phyloP scores from a whole-genome alignment of 164 flowering plant genomes.

The Cinnamomum micranthum region DNA sequence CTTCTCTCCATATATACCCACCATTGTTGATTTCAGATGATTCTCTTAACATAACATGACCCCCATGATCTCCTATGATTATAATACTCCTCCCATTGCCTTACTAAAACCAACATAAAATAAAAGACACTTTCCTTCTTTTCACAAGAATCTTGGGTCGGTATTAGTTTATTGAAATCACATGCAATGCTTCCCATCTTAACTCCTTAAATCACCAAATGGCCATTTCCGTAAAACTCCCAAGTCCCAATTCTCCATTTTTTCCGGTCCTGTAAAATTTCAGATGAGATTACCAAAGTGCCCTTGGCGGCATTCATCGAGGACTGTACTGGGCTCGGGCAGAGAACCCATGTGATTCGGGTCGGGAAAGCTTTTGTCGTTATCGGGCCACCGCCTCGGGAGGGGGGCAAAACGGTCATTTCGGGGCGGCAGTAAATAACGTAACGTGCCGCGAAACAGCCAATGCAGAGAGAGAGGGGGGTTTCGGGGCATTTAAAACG shows the following conservation, averaged over 20 bases:
- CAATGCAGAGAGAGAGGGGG: no score
- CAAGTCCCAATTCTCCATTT: neutral
- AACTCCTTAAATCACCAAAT: neutral
- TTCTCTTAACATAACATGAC: neutral
- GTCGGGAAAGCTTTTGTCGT: neutral
- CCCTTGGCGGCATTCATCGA: neutral
- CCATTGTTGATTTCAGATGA: neutral
- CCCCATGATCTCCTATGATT: neutral
- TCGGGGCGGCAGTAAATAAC: neutral
- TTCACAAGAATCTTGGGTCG: conserved; percentile 4
- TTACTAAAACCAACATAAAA: neutral
- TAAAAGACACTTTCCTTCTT: neutral
- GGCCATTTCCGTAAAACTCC: neutral
- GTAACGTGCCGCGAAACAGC: neutral
- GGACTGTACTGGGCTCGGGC: neutral
- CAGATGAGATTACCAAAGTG: neutral
- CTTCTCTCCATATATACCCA: neutral
- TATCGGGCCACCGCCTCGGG: neutral
- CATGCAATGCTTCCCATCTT: neutral
- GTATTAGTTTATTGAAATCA: conserved; percentile 2
- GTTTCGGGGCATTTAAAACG: neutral
- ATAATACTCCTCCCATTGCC: neutral
- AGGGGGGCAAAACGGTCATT: neutral
- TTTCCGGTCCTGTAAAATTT: neutral
- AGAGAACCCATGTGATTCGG: neutral